Evolutionary conservation across 2,329 filamentous ascomycete species (phyloP).

Genomic region (Sodiomyces alkalinus): DNA sequence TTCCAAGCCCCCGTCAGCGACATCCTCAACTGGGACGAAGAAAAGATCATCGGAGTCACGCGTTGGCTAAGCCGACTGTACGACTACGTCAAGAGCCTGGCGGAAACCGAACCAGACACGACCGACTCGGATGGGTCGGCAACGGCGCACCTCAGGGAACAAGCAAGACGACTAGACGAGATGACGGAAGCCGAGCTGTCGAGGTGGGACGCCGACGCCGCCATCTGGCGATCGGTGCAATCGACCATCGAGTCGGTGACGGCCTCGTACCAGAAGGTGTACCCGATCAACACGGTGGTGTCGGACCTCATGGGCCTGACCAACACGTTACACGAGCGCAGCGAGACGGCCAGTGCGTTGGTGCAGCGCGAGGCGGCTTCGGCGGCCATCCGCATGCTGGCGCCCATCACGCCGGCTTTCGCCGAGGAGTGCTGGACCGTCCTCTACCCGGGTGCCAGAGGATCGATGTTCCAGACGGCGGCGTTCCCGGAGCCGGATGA

Average conservation of each 20-base stretch:
- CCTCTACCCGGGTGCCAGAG: slow-evolving; percentile 25
- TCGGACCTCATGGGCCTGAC: slow-evolving; percentile 74
- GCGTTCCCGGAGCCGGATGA: slow-evolving; percentile 45
- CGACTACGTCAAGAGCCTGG: slow-evolving; percentile 31
- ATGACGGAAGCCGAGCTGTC: slow-evolving; percentile 12
- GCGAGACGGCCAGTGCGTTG: slow-evolving; percentile 20
- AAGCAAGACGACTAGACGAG: slow-evolving; percentile 13
- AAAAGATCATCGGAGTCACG: slow-evolving; percentile 66
- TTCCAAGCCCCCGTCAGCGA: slow-evolving; percentile 79
- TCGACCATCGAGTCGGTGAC: slow-evolving; percentile 52
- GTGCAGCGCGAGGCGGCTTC: slow-evolving; percentile 35
- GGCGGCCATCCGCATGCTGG: slow-evolving; percentile 54
- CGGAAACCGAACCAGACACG: neutral
- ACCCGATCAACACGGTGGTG: slow-evolving; percentile 68
- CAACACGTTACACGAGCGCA: slow-evolving; percentile 46
- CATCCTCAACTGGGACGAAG: slow-evolving; percentile 75
- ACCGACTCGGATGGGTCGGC: neutral
- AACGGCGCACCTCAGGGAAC: slow-evolving; percentile 21
- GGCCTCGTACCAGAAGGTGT: slow-evolving; percentile 52
- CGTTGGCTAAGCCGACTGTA: slow-evolving; percentile 62
- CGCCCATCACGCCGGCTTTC: slow-evolving; percentile 67
- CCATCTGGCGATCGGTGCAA: slow-evolving; percentile 52
- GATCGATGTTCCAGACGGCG: slow-evolving; percentile 27
- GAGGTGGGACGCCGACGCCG: slow-evolving; percentile 27
- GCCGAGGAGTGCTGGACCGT: slow-evolving; percentile 67